phyloP scores from a whole-genome alignment of 2,329 filamentous ascomycete genomes.

The Emericellopsis atlantica region DNA sequence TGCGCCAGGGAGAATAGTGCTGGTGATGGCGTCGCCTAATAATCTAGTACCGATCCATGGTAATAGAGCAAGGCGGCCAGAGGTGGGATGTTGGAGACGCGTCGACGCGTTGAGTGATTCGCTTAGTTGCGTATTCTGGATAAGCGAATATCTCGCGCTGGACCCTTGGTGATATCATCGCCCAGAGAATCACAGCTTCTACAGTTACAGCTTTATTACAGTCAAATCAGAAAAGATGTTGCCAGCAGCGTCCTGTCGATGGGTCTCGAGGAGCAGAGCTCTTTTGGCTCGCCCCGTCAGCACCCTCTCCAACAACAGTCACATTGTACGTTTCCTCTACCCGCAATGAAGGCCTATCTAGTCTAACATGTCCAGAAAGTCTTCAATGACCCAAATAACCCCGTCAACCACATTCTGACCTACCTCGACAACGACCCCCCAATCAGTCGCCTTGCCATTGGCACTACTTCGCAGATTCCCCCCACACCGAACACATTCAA shows the following conservation, averaged over 20 bases:
- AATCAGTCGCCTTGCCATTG: conserved; percentile 39
- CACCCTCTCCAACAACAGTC: conserved; percentile 35
- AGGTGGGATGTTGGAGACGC: conserved; percentile 8
- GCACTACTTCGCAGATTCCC: conserved; percentile 43
- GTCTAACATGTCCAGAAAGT: conserved; percentile 34
- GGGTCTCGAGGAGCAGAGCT: conserved; percentile 7
- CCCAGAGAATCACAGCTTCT: neutral
- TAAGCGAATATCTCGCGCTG: conserved; percentile 3
- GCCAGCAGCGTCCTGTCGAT: conserved; percentile 6
- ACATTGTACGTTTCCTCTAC: conserved; percentile 33
- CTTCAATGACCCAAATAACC: conserved; percentile 32
- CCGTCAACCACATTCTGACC: conserved; percentile 40
- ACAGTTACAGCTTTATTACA: no score
- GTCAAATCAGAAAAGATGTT: neutral
- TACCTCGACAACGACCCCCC: conserved; percentile 47
- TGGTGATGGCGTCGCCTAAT: neutral
- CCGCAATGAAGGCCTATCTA: no score
- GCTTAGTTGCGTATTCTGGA: conserved; percentile 12
- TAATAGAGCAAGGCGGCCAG: neutral
- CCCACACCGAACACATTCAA: conserved; percentile 48
- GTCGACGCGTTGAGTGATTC: conserved; percentile 27
- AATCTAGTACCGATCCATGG: no score
- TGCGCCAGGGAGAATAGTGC: neutral
- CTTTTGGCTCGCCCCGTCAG: conserved; percentile 22
- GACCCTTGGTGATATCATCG: conserved; percentile 19